Evolutionary conservation across 768 basidiomycete genomes (phyloP), one percentile per base, ranked within the genome.

Genomic region (Dacryopinax spathularia): DNA sequence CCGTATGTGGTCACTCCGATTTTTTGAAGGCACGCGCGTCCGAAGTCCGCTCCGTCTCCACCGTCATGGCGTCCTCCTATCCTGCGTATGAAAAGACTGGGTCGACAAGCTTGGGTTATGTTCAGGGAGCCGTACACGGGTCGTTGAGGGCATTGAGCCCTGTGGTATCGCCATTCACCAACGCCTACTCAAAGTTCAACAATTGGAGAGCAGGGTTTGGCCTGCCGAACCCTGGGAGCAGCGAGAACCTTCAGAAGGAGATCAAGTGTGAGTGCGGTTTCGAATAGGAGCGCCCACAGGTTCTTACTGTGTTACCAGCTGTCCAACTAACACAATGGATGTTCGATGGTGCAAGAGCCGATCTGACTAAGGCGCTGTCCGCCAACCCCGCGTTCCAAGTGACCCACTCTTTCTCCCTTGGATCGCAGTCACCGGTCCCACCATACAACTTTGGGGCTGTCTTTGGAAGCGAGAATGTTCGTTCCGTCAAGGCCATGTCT

Each of bases 321-420:
- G 95, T 92, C 13, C 91, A 91, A 70, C 76, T 97, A 60, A 88
- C 87, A 44, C 96, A 95, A 78, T 95, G 88, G 77, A 84, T 92
- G 72, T 98, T 98, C 74, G 96, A 99, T 78, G 96, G 96, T 68
- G 96, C 89, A 29, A 82, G 94, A 69, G 96, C 95, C 33, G 96
- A 99, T 79, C 79, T 98, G 69, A 88, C 90, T 59, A 99, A 98
- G 78, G 87, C 83, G 69, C 80, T 98, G 69, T 95, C 92, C 31
- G 81, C 88, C 74, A 90, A 84, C 74, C 96, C 96, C n/a, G 84
- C 89, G 60, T 98, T 98, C 83, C 95, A 98, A 79, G 88, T 97
- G 69, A 94, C 93, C 65, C 96, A 99, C 75, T 89, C 92, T 25
- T 97, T 99, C 77, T 81, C 86, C 65, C 78, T 97, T 64, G 96